Conservation (phyloP, 2,329 filamentous ascomycete genomes). For the Fonsecaea monophora region DNA sequence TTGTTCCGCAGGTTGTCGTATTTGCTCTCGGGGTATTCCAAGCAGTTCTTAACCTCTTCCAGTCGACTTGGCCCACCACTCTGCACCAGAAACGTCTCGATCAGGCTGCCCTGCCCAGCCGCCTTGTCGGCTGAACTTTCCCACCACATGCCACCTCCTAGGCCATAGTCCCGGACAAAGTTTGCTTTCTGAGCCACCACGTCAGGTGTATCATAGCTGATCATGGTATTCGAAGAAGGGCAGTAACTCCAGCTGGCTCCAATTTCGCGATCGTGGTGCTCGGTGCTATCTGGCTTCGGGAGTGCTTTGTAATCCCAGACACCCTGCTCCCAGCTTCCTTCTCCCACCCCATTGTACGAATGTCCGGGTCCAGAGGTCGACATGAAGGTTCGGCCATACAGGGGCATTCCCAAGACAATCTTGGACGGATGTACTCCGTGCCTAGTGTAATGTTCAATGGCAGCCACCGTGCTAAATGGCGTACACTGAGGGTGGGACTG, state of each 20-base stretch:
- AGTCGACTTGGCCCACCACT: conserved; percentile 48
- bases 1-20: conserved; percentile 61
- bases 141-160: conserved; percentile 98
- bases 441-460: conserved; percentile 72
- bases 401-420: conserved; percentile 87
- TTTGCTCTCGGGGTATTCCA: conserved; percentile 60
- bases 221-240: conserved; percentile 65
- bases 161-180: conserved; percentile 69
- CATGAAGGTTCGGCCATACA: conserved; percentile 87
- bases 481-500: conserved; percentile 66
- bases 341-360: conserved; percentile 73
- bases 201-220: conserved; percentile 77
- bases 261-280: conserved; percentile 67
- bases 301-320: conserved; percentile 89
- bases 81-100: conserved; percentile 57
- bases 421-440: conserved; percentile 72
- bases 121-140: conserved; percentile 79
- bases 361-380: conserved; percentile 76
- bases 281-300: conserved; percentile 70
- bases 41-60: conserved; percentile 56
- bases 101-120: conserved; percentile 68
- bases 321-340: conserved; percentile 83
- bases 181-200: conserved; percentile 73
- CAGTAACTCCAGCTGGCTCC: conserved; percentile 81
- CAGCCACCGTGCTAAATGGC: conserved; percentile 76